These are phyloP conservation scores for Apiotrichum sp. DNA, from an alignment of 1,284 basidiomycete species.

Conservation along the genomic window DNA sequence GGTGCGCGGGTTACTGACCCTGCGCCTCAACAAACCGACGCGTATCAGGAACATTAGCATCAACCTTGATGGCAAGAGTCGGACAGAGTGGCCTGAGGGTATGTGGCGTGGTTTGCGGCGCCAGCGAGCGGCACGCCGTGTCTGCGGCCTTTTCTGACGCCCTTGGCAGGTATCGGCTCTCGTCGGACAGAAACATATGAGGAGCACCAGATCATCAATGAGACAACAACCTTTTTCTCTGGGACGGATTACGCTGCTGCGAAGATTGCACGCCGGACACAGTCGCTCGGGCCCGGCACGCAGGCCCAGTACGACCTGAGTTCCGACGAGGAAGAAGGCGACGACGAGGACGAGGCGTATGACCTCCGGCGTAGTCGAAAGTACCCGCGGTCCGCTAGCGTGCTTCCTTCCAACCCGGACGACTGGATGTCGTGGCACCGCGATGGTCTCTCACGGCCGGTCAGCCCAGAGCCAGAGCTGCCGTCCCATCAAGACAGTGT, in stretches of 20 bases:
- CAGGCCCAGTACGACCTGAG: conserved; percentile 40
- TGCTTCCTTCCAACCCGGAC: conserved; percentile 25
- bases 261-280: conserved; percentile 52
- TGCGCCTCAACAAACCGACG: conserved; percentile 74
- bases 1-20: conserved; percentile 77
- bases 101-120: conserved; percentile 23
- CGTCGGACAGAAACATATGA: conserved; percentile 73
- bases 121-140: background rate
- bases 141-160: background rate
- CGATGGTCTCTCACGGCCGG: conserved; percentile 21
- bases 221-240: conserved; percentile 67
- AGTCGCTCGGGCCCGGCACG: conserved; percentile 71
- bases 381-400: conserved; percentile 28
- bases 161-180: conserved; percentile 62
- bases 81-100: conserved; percentile 82
- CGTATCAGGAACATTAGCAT: conserved; percentile 80
- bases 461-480: background rate
- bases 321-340: conserved; percentile 42
- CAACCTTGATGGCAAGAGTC: conserved; percentile 63
- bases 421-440: conserved; percentile 22
- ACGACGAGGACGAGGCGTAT: conserved; percentile 16
- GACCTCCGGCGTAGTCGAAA: conserved; percentile 3
- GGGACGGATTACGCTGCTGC: conserved; percentile 41
- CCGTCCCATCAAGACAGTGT: conserved; percentile 1
- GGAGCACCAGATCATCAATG: conserved; percentile 68